Conservation (phyloP, 2,329 filamentous ascomycete genomes). For the Cryphonectria parasitica region DNA sequence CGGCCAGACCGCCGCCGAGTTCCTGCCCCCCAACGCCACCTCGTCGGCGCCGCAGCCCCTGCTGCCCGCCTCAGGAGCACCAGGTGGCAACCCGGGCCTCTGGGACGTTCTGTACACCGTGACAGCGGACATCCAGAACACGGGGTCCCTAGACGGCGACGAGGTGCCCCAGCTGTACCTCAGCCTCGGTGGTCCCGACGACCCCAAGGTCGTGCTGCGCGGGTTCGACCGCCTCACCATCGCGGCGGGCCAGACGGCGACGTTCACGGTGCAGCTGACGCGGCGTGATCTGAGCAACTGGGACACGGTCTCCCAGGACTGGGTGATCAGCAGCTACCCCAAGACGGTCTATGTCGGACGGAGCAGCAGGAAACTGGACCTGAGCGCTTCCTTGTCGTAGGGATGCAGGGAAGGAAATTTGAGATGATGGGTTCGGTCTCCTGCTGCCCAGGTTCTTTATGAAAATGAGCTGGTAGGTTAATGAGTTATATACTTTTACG, state of each 20-base stretch:
- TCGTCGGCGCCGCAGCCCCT: slow-evolving; percentile 62
- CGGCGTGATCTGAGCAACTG: slow-evolving; percentile 87
- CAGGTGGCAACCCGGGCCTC: slow-evolving; percentile 67
- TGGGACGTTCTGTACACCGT: slow-evolving; percentile 73
- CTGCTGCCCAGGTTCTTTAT: neutral
- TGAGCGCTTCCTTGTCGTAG: slow-evolving; percentile 41
- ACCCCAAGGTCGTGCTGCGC: slow-evolving; percentile 70
- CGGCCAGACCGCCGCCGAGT: slow-evolving; percentile 59
- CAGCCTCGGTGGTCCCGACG: slow-evolving; percentile 75
- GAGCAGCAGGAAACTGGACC: slow-evolving; percentile 58
- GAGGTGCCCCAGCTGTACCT: slow-evolving; percentile 81
- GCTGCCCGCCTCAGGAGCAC: slow-evolving; percentile 50
- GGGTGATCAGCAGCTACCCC: slow-evolving; percentile 62
- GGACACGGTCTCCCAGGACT: slow-evolving; percentile 81
- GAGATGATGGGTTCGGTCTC: neutral
- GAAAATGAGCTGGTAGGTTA: neutral
- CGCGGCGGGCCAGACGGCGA: slow-evolving; percentile 66
- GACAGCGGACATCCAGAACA: slow-evolving; percentile 72
- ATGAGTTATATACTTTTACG: neutral
- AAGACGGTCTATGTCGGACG: slow-evolving; percentile 61
- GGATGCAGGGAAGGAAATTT: neutral
- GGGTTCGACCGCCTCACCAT: slow-evolving; percentile 79
- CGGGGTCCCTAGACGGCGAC: slow-evolving; percentile 65
- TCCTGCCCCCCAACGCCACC: slow-evolving; percentile 62
- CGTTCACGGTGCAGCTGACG: slow-evolving; percentile 71